A percentile compares a stretch with the other conserved stretches of the same genome.
Conservation (phyloP, 148 eudicot genomes). For the Cornus suecica region DNA sequence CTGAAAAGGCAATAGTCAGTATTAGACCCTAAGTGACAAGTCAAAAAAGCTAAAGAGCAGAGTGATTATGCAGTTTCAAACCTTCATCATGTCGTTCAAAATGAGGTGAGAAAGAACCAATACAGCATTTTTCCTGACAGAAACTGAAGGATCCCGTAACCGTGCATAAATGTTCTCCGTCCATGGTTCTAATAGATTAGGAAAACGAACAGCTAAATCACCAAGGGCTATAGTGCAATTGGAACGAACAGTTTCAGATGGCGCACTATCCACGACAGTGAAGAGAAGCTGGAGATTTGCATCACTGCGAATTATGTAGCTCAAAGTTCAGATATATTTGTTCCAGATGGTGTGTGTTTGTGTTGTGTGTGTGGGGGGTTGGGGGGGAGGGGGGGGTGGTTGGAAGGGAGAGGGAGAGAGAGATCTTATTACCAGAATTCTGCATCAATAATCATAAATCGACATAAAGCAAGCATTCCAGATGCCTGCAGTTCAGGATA, state of each 20-base stretch:
- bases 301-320: conserved; percentile 44
- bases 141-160: conserved; percentile 69
- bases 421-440: conserved; percentile 64
- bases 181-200: conserved; percentile 96
- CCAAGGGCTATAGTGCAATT: conserved; percentile 98
- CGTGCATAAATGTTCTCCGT: conserved; percentile 94
- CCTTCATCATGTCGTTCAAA: conserved; percentile 99
- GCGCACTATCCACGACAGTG: conserved; percentile 88
- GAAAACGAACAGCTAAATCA: conserved; percentile 93
- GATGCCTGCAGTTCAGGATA: conserved; percentile 89
- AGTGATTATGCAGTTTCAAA: conserved; percentile 17
- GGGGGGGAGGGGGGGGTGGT: too few species aligned
- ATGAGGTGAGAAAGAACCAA: conserved; percentile 97
- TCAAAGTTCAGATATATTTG: not conserved
- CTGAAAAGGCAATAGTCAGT: conserved; percentile 31
- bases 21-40: conserved; percentile 7
- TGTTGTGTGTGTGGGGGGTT: too few species aligned
- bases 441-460: conserved; percentile 92
- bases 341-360: too few species aligned
- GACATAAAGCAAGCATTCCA: conserved; percentile 95
- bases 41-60: not conserved
- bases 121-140: conserved; percentile 94
- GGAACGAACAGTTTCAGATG: conserved; percentile 91
- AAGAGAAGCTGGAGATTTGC: conserved; percentile 94
- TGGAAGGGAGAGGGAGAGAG: not conserved